phyloP scores from a whole-genome alignment of 805 yeast genomes.

The Schwanniomyces vanrijiae region DNA sequence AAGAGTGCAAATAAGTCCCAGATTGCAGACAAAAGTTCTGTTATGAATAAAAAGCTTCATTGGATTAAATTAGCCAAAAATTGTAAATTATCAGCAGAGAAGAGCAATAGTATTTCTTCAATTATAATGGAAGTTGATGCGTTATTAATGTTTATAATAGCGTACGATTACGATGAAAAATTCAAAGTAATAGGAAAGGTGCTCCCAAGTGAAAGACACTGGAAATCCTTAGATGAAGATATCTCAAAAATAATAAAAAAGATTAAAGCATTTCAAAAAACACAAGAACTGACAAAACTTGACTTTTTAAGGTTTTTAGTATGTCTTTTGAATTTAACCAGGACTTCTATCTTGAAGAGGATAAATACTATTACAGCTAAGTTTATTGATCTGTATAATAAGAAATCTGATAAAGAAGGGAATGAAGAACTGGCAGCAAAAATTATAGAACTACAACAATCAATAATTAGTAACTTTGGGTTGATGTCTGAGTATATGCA shows the following conservation, averaged over 20 bases:
- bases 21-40: constrained; percentile 5
- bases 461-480: constrained; percentile 22
- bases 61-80: constrained; percentile 22
- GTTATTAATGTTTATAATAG: constrained; percentile 22
- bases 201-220: constrained; percentile 29
- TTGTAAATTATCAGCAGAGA: constrained; percentile 11
- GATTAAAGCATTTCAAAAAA: neutral
- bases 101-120: constrained; percentile 17
- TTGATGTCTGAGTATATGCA: constrained; percentile 21
- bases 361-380: constrained; percentile 24
- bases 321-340: constrained; percentile 28
- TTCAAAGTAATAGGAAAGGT: constrained; percentile 23
- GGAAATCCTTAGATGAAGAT: constrained; percentile 27
- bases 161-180: constrained; percentile 33
- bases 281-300: constrained; percentile 3
- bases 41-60: constrained; percentile 13
- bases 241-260: constrained; percentile 11
- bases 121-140: constrained; percentile 28
- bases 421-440: constrained; percentile 16
- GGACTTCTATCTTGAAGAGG: constrained; percentile 30
- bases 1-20: neutral
- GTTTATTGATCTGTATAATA: constrained; percentile 22
- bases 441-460: constrained; percentile 27
- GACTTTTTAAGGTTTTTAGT: constrained; percentile 18
- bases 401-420: constrained; percentile 5